Conservation (phyloP, 202 grass and related monocot species). For the Miscanthus sacchariflorus region DNA sequence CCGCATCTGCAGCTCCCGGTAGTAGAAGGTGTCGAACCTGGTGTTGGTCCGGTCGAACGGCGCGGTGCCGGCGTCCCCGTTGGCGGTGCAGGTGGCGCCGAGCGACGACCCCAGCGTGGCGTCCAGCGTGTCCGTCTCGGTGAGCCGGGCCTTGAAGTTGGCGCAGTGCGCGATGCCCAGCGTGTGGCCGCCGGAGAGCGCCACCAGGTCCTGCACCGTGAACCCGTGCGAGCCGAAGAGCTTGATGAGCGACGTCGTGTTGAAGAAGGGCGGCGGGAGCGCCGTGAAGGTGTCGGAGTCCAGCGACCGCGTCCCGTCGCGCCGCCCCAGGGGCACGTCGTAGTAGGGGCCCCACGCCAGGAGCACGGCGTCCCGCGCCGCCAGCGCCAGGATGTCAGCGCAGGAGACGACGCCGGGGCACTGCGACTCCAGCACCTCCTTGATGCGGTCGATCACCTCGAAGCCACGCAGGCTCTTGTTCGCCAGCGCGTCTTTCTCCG, state of each 20-base stretch:
- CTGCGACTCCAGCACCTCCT: constrained; percentile 57
- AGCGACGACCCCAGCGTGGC: constrained; percentile 44
- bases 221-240: constrained; percentile 64
- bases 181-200: constrained; percentile 81
- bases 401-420: constrained; percentile 91
- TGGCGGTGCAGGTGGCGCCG: constrained; percentile 39
- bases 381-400: constrained; percentile 76
- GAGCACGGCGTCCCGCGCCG: constrained; percentile 74
- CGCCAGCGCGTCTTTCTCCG: constrained; percentile 84
- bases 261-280: constrained; percentile 64
- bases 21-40: constrained; percentile 72
- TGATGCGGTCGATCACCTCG: constrained; percentile 84
- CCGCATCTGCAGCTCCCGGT: constrained; percentile 60
- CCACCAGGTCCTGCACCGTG: constrained; percentile 65
- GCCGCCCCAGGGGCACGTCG: constrained; percentile 62
- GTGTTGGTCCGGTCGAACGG: constrained; percentile 74
- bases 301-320: constrained; percentile 66
- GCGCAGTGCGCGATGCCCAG: constrained; percentile 73
- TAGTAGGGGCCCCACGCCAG: constrained; percentile 74
- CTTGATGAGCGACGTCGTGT: constrained; percentile 55
- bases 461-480: constrained; percentile 80
- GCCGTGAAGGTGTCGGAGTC: constrained; percentile 60
- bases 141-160: constrained; percentile 57
- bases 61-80: constrained; percentile 54
- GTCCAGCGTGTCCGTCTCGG: constrained; percentile 57